phyloP scores from a whole-genome alignment of 352 stramenopile genomes.

The Ophiocytium majus region DNA sequence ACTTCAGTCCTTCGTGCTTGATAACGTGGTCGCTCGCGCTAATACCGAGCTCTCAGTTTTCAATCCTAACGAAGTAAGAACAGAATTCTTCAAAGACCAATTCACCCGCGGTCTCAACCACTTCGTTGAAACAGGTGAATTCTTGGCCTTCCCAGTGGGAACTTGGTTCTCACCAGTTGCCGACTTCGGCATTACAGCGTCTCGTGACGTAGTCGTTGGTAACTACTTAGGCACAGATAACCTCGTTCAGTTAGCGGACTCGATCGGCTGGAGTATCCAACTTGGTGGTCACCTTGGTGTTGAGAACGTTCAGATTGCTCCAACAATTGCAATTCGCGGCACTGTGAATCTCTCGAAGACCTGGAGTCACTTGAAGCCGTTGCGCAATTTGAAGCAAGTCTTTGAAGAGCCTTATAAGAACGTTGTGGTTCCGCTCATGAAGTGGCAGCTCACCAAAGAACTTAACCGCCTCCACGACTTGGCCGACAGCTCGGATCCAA shows the following conservation, averaged over 20 bases:
- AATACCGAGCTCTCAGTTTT: too few relatives aligned
- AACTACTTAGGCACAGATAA: neutral
- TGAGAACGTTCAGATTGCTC: neutral
- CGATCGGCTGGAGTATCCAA: neutral
- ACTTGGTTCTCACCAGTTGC: too few relatives aligned
- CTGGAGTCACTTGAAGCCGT: neutral
- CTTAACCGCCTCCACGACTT: neutral
- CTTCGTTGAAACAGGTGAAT: too few relatives aligned
- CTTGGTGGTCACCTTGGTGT: neutral
- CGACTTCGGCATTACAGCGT: too few relatives aligned
- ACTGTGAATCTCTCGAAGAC: neutral
- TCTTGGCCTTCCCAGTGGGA: too few relatives aligned
- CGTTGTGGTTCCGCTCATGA: neutral
- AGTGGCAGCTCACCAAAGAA: neutral
- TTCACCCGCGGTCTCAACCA: too few relatives aligned
- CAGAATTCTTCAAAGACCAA: too few relatives aligned
- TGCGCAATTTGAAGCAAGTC: neutral
- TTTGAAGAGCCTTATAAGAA: neutral
- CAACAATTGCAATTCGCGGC: neutral
- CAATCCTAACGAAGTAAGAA: too few relatives aligned
- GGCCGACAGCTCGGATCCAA: neutral
- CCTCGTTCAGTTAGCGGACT: constrained; percentile 4
- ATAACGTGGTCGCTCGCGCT: too few relatives aligned
- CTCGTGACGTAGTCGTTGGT: neutral
- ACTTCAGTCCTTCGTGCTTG: too few relatives aligned